Evolutionary conservation across 1,284 basidiomycete genomes (phyloP).

Genomic region (Schizophyllum commune): DNA sequence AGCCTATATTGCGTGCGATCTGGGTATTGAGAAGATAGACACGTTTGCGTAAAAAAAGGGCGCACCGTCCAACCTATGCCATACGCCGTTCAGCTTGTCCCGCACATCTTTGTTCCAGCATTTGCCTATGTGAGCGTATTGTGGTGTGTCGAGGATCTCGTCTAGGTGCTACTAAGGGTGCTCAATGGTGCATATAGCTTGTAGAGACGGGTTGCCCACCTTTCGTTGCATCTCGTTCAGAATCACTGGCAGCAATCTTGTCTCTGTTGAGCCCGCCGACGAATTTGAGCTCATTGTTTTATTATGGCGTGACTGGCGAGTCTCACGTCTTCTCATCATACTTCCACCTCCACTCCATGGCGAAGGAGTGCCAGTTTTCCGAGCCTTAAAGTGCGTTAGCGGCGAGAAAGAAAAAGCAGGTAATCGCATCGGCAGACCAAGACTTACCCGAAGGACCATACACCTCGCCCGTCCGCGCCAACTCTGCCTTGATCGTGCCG

Average conservation of each 20-base stretch:
- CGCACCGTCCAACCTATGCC: constrained; percentile 52
- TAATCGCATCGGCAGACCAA: too few relatives aligned
- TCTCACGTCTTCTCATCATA: not conserved
- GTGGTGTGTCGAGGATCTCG: constrained; percentile 35
- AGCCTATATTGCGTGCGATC: too few relatives aligned
- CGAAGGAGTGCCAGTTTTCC: constrained; percentile 41
- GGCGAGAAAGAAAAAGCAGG: too few relatives aligned
- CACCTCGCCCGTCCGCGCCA: constrained; percentile 25
- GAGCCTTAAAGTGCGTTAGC: not conserved
- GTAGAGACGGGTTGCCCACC: constrained; percentile 21
- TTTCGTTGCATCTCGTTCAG: constrained; percentile 47
- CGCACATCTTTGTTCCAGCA: constrained; percentile 37
- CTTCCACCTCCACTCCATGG: constrained; percentile 42
- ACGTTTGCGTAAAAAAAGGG: not conserved
- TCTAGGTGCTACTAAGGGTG: constrained; percentile 35
- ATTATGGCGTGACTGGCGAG: too few relatives aligned
- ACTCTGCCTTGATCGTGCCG: constrained; percentile 33
- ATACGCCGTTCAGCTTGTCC: constrained; percentile 36
- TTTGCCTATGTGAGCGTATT: constrained; percentile 39
- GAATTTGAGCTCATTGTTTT: too few relatives aligned
- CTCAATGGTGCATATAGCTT: not conserved
- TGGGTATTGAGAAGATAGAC: not conserved
- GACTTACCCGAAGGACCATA: too few relatives aligned
- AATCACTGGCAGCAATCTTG: not conserved
- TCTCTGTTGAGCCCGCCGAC: too few relatives aligned